These are phyloP conservation scores for Schizosaccharomyces pombe DNA, from an alignment of 805 yeast species.

Conservation along the genomic window DNA sequence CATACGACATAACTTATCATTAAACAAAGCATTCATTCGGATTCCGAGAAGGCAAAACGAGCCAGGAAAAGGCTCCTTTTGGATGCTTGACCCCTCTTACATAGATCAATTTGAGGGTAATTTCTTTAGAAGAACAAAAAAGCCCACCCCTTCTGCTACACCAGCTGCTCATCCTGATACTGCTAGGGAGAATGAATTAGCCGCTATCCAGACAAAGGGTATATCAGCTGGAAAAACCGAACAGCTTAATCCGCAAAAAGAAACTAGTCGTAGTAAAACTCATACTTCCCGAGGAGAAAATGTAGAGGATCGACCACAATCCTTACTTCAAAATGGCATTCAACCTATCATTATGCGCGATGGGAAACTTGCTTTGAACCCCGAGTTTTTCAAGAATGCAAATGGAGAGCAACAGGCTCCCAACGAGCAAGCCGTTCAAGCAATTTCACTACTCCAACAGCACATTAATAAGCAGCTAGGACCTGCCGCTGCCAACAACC, in stretches of 20 bases:
- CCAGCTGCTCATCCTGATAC: conserved; percentile 9
- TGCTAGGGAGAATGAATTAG: neutral
- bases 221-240: neutral
- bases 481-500: conserved; percentile 17
- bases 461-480: conserved; percentile 63
- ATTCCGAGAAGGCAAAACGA: conserved; percentile 37
- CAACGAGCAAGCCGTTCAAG: conserved; percentile 37
- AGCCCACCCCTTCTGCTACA: conserved; percentile 15
- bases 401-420: conserved; percentile 6
- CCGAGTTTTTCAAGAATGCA: conserved; percentile 7
- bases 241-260: too few relatives aligned
- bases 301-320: too few relatives aligned
- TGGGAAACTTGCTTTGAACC: conserved; percentile 4
- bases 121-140: conserved; percentile 18
- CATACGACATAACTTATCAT: conserved; percentile 68
- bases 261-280: neutral
- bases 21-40: conserved; percentile 65
- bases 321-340: conserved; percentile 6
- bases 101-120: conserved; percentile 9
- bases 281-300: neutral
- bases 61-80: conserved; percentile 40
- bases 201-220: neutral
- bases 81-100: conserved; percentile 15
- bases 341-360: conserved; percentile 1
- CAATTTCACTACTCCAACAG: conserved; percentile 64